Percentiles rank a stretch among this genome's conserved stretches.
Conservation (phyloP, 164 flowering plant species). For the Tetracentron sinense region DNA sequence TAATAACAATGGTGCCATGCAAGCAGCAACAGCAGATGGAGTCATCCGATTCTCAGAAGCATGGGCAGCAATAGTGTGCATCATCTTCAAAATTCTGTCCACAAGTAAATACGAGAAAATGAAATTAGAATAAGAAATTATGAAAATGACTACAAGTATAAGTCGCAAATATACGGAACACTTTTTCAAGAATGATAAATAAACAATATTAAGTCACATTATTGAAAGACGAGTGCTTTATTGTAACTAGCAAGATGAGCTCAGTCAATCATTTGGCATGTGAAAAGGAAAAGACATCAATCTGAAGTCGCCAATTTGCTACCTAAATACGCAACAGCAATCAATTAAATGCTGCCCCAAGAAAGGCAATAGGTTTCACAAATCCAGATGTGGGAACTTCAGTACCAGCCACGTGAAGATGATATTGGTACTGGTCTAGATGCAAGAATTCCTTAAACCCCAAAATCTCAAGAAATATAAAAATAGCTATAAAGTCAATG, state of each 20-base stretch:
- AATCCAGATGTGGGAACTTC: too few species aligned
- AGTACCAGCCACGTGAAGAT: too few species aligned
- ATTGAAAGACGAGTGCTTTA: too few species aligned
- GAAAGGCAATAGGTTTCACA: too few species aligned
- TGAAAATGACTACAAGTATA: background rate
- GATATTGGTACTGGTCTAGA: too few species aligned
- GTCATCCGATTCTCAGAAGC: slow-evolving; percentile 91
- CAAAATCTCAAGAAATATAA: too few species aligned
- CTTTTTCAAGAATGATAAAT: too few species aligned
- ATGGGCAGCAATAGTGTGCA: slow-evolving; percentile 80
- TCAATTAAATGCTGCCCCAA: background rate
- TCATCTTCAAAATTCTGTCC: slow-evolving; percentile 87
- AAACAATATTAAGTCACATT: background rate
- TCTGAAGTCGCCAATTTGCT: background rate
- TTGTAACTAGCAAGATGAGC: too few species aligned
- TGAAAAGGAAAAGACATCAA: background rate
- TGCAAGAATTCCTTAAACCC: too few species aligned
- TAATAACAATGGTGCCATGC: slow-evolving; percentile 96
- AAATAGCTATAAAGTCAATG: too few species aligned
- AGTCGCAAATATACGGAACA: background rate
- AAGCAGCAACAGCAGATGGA: slow-evolving; percentile 97
- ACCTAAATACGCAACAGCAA: background rate
- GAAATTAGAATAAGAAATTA: too few species aligned
- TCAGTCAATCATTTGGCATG: background rate
- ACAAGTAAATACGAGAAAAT: slow-evolving; percentile 3